These are phyloP conservation scores for Artomyces pyxidatus DNA, from an alignment of 768 basidiomycete species.

Conservation along the genomic window DNA sequence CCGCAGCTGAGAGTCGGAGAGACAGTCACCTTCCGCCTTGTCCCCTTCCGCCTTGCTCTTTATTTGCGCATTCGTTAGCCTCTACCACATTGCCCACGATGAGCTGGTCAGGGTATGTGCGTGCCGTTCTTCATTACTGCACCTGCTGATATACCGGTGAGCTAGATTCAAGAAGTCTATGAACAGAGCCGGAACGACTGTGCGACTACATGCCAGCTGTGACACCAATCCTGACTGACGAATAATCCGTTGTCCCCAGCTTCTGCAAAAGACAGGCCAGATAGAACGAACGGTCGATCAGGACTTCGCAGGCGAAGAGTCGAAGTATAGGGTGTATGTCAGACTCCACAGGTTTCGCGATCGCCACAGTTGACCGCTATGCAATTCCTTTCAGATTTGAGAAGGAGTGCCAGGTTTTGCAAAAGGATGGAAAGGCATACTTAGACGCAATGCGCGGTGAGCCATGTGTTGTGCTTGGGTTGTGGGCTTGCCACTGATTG, in stretches of 20 bases:
- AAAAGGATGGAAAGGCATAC: constrained; percentile 94
- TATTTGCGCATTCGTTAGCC: too few species aligned
- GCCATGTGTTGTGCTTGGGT: constrained; percentile 17
- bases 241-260: constrained; percentile 32
- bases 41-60: too few species aligned
- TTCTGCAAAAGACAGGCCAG: constrained; percentile 97
- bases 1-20: too few species aligned
- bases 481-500: neutral
- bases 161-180: constrained; percentile 88
- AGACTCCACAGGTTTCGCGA: too few species aligned
- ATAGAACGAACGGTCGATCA: constrained; percentile 93
- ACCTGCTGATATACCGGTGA: neutral
- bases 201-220: constrained; percentile 35
- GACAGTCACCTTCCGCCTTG: too few species aligned
- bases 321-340: constrained; percentile 80
- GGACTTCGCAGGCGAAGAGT: constrained; percentile 89
- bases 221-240: neutral
- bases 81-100: too few species aligned
- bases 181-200: constrained; percentile 86
- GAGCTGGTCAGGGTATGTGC: constrained; percentile 9
- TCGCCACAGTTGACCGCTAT: too few species aligned
- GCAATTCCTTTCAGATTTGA: constrained; percentile 70
- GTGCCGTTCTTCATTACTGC: neutral
- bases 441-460: constrained; percentile 89
- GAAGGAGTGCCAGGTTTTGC: constrained; percentile 89